Percentiles rank a stretch among this genome's conserved stretches.
These are phyloP conservation scores for Irineochytrium annulatum DNA, from an alignment of 192 early-diverging fungal species.

Conservation along the genomic window DNA sequence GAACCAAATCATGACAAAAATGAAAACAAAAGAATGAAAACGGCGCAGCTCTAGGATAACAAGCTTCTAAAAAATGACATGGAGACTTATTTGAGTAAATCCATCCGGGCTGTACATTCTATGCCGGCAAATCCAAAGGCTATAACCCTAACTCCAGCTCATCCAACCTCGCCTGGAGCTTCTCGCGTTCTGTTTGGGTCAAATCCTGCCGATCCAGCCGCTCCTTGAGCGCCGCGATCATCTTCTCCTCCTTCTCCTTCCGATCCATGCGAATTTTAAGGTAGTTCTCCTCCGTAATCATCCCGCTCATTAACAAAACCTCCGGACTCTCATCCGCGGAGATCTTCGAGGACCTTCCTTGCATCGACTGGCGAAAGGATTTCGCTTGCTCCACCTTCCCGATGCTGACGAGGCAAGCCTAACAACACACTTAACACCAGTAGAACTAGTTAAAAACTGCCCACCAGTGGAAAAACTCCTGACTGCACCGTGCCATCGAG, in stretches of 20 bases:
- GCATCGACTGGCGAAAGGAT: background rate
- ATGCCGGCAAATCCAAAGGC: too few species aligned
- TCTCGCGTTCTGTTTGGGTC: slow-evolving; percentile 9
- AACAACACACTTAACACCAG: too few species aligned
- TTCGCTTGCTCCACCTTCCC: background rate
- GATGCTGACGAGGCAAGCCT: too few species aligned
- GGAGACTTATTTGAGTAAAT: too few species aligned
- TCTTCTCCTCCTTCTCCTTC: slow-evolving; percentile 20
- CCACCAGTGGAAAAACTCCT: too few species aligned
- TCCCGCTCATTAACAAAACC: slow-evolving; percentile 25
- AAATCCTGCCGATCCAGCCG: background rate
- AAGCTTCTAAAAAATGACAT: too few species aligned
- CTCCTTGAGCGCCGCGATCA: slow-evolving; percentile 23
- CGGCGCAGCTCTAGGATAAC: too few species aligned
- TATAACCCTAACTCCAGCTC: slow-evolving; percentile 31
- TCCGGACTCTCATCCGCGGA: slow-evolving; percentile 23
- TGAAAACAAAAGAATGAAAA: too few species aligned
- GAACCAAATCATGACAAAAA: too few species aligned
- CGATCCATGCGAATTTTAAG: slow-evolving; percentile 16
- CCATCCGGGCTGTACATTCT: too few species aligned
- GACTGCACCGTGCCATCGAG: background rate
- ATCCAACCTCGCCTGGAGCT: slow-evolving; percentile 27
- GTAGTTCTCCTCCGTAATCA: slow-evolving; percentile 23
- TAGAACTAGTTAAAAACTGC: too few species aligned
- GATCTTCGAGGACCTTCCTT: slow-evolving; percentile 30